Conservation (phyloP, 306 rosid species). For the Sophora flavescens region DNA sequence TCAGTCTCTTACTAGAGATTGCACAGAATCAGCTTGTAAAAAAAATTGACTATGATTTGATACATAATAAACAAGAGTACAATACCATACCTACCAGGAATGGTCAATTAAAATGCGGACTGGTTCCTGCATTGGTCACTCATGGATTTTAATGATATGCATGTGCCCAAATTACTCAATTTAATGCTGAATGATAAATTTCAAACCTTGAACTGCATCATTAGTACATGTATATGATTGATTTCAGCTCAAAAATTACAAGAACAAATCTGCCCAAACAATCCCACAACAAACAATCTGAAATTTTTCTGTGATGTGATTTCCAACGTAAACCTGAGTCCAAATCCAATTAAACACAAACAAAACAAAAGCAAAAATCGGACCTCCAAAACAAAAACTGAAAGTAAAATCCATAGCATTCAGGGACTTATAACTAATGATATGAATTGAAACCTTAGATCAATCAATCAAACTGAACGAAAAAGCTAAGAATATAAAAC, state of each 20-base stretch:
- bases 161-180: not conserved
- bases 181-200: conserved; percentile 9
- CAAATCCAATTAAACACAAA: not conserved
- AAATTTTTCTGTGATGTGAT: conserved; percentile 21
- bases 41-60: conserved; percentile 34
- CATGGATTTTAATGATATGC: not conserved
- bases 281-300: conserved; percentile 31
- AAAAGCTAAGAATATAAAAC: too few species aligned
- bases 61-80: conserved; percentile 14
- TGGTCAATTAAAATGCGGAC: not conserved
- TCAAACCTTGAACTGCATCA: not conserved
- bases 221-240: conserved; percentile 12
- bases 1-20: conserved; percentile 13
- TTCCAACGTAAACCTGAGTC: not conserved
- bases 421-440: too few species aligned
- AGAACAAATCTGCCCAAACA: conserved; percentile 3
- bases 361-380: too few species aligned
- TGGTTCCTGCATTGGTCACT: conserved; percentile 8
- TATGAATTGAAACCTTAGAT: too few species aligned
- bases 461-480: too few species aligned
- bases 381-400: too few species aligned
- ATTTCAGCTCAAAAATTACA: conserved; percentile 40
- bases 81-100: not conserved
- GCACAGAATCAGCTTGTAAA: conserved; percentile 23
- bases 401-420: too few species aligned